Base-by-base conservation (phyloP, 495 filamentous ascomycete genomes). In the Pseudoneurospora amorphoporcata region DNA sequence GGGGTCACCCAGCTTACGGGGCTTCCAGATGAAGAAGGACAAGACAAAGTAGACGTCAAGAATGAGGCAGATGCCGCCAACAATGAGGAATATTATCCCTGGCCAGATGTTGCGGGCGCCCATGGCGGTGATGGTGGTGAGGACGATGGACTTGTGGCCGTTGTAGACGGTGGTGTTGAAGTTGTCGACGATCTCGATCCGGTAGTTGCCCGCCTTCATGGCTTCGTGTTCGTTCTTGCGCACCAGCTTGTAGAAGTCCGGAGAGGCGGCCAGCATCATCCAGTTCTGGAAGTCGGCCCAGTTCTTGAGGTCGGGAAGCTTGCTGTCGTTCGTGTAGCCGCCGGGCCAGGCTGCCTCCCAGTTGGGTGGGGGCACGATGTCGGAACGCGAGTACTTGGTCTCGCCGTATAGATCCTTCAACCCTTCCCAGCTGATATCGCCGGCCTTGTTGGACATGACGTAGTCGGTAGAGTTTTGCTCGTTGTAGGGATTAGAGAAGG, bases 231-330 rank as follows among this genome's bases (percentile, higher is more conserved):
- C 92, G 76, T 98, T 98, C 72, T 92, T 86, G 77, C 88, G 87
- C 35, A 91, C 90, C 17, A 98, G 87, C 82, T 99, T 99, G 85
- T 91, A 95, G 79, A 99, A 99, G 29, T 91, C 92, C 1, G 95
- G 95, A 72, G 98, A 83, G n/a, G 94, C 95, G 39, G 95, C 95
- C 3, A 96, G 95, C 78, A 95, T 87, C 95, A 99, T 98, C 95
- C 95, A 99, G 41, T 98, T 94, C 84, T 97, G 94, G 78, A 99
- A 97, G 39, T 87, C 87, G 77, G 98, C 92, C 77, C 92, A 86
- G 5, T 90, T 82, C 45, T 88, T 83, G 10, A 97, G 78, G 74
- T 93, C 80, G 0, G 92, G 92, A 4, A 91, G 89, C 19, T 86
- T 85, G n/a, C 84, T 84, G 0, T 88, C 81, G 1, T 82, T 80